Conservation (phyloP, 768 basidiomycete species). For the Tubosaeta sp. region DNA sequence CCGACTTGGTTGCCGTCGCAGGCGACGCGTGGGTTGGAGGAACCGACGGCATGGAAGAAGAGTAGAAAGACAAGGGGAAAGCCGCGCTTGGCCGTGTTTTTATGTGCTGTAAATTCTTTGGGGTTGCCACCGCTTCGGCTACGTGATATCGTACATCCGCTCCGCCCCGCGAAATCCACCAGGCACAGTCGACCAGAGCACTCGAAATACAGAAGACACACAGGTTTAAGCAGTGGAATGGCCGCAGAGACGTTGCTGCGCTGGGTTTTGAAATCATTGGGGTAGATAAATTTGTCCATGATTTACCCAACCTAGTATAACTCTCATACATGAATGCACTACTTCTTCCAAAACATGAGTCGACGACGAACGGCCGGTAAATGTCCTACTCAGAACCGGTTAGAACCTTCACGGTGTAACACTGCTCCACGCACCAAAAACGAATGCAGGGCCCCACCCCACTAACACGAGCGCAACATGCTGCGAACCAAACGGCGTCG, state of each 20-base stretch:
- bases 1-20: constrained; percentile 8
- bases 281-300: constrained; percentile 3
- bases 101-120: constrained; percentile 33
- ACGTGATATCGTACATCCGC: background rate
- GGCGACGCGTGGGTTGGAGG: constrained; percentile 17
- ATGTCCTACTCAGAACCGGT: constrained; percentile 28
- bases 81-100: constrained; percentile 12
- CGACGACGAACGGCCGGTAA: constrained; percentile 36
- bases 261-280: constrained; percentile 15
- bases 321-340: too few relatives aligned
- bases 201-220: background rate
- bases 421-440: constrained; percentile 40
- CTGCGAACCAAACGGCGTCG: constrained; percentile 60
- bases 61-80: constrained; percentile 9
- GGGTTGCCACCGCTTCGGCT: constrained; percentile 27
- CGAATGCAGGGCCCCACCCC: constrained; percentile 55
- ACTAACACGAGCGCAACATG: constrained; percentile 56
- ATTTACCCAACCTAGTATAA: too few relatives aligned
- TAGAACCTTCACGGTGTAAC: background rate
- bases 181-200: background rate
- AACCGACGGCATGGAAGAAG: constrained; percentile 21
- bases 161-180: background rate
- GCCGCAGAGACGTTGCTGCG: background rate
- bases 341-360: constrained; percentile 33
- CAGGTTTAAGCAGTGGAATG: background rate